Evolutionary conservation across 2,329 filamentous ascomycete species (phyloP).

Genomic region (Sporothrix humicola): DNA sequence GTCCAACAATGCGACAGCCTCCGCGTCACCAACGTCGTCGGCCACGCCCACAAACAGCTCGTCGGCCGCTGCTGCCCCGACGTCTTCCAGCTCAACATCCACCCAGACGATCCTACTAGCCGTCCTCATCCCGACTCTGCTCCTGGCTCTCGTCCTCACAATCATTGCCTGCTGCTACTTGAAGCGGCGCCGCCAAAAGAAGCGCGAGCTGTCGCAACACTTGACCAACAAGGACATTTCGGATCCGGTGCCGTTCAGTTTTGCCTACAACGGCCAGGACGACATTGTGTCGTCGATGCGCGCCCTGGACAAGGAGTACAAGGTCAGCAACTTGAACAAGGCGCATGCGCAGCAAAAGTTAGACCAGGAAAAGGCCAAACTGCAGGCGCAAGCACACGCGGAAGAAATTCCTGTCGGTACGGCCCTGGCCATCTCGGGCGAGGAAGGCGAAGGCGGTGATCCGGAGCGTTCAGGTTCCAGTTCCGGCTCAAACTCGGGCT

Average conservation of each 20-base stretch:
- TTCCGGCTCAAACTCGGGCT: too few relatives aligned
- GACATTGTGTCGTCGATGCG: constrained; percentile 36
- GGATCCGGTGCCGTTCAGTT: constrained; percentile 43
- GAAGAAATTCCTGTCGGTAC: constrained; percentile 28
- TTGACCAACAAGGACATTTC: constrained; percentile 43
- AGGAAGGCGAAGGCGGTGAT: neutral
- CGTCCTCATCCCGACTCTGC: constrained; percentile 51
- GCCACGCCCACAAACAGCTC: constrained; percentile 15
- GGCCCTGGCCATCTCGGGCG: constrained; percentile 7
- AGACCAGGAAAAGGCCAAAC: constrained; percentile 22
- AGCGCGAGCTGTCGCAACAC: constrained; percentile 32
- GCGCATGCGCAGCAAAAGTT: constrained; percentile 19
- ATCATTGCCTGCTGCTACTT: constrained; percentile 41
- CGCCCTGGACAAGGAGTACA: constrained; percentile 37
- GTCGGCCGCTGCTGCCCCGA: neutral
- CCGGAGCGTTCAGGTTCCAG: too few relatives aligned
- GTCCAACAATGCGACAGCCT: constrained; percentile 37
- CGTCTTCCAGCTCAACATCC: neutral
- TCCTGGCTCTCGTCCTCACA: constrained; percentile 47
- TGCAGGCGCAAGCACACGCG: neutral
- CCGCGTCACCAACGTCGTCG: constrained; percentile 25
- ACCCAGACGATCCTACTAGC: constrained; percentile 49
- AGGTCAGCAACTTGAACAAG: constrained; percentile 29
- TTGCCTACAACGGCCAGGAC: constrained; percentile 40
- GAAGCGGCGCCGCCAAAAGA: constrained; percentile 42